phyloP scores from a whole-genome alignment of 192 early-diverging fungal species.

The Entomortierella chlamydospora region DNA sequence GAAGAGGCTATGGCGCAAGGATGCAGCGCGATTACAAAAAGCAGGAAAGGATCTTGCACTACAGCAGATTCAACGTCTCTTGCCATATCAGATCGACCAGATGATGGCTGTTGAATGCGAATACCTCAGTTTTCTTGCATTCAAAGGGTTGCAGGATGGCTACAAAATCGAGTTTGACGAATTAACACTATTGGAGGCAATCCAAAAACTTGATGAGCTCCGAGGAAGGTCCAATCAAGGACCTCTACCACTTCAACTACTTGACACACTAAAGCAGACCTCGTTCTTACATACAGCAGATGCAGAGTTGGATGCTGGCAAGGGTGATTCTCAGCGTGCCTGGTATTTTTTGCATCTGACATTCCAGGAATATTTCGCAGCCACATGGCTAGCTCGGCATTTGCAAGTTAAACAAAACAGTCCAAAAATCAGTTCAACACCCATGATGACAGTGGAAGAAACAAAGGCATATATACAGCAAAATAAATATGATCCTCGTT shows the following conservation, averaged over 20 bases:
- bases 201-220: background rate
- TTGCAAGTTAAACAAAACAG: too few species aligned
- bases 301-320: conserved; percentile 2
- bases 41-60: too few species aligned
- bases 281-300: conserved; percentile 35
- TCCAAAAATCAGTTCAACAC: background rate
- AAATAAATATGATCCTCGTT: conserved; percentile 24
- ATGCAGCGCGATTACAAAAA: conserved; percentile 14
- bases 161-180: conserved; percentile 32
- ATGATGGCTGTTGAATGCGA: too few species aligned
- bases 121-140: conserved; percentile 25
- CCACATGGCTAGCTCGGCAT: conserved; percentile 25
- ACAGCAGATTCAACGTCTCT: conserved; percentile 7
- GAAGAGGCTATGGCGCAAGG: conserved; percentile 18
- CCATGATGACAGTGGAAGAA: conserved; percentile 1
- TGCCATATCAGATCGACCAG: conserved; percentile 19
- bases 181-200: background rate
- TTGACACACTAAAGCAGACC: conserved; percentile 8
- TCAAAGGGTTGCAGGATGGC: conserved; percentile 24
- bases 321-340: background rate
- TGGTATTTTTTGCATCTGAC: conserved; percentile 35
- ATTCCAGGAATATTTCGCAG: conserved; percentile 39
- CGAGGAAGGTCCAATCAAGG: too few species aligned
- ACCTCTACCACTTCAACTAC: background rate
- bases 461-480: conserved; percentile 6